A percentile compares a stretch with the other conserved stretches of the same genome.
These are phyloP conservation scores for Euryodendron excelsum DNA, from an alignment of 148 eudicot genomes.

Conservation along the genomic window DNA sequence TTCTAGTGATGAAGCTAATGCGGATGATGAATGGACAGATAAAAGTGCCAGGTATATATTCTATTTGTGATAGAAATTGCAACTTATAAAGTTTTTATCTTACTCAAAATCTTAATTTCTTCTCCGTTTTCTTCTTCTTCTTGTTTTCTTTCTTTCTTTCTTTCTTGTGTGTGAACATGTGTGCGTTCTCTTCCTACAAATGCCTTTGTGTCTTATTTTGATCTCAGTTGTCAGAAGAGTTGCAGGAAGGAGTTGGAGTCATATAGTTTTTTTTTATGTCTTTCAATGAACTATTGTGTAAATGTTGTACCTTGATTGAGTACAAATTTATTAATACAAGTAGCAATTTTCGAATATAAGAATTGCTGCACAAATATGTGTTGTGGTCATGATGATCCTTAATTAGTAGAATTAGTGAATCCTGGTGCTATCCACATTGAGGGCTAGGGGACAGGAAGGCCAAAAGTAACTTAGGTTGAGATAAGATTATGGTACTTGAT, in stretches of 20 bases:
- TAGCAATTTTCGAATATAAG: background rate
- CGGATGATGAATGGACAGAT: slow-evolving; percentile 96
- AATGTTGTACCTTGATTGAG: background rate
- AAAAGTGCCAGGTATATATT: slow-evolving; percentile 69
- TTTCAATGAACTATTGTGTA: background rate
- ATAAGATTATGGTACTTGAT: too few relatives aligned
- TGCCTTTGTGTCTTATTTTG: background rate
- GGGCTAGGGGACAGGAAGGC: too few relatives aligned
- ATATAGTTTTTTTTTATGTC: background rate
- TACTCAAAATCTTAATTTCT: too few relatives aligned
- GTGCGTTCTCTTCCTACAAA: too few relatives aligned
- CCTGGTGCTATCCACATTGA: too few relatives aligned
- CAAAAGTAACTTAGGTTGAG: too few relatives aligned
- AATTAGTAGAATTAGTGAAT: background rate
- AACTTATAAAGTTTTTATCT: background rate
- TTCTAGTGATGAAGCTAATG: slow-evolving; percentile 94
- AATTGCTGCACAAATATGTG: background rate
- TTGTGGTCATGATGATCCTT: background rate
- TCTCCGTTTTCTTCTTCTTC: too few relatives aligned
- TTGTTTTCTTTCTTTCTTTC: too few relatives aligned
- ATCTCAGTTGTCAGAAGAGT: background rate
- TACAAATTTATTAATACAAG: background rate
- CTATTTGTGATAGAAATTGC: background rate
- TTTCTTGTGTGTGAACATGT: too few relatives aligned
- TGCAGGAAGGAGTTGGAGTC: background rate